Evolutionary conservation across 768 basidiomycete species (phyloP).

Genomic region (Candolleomyces eurysporus): DNA sequence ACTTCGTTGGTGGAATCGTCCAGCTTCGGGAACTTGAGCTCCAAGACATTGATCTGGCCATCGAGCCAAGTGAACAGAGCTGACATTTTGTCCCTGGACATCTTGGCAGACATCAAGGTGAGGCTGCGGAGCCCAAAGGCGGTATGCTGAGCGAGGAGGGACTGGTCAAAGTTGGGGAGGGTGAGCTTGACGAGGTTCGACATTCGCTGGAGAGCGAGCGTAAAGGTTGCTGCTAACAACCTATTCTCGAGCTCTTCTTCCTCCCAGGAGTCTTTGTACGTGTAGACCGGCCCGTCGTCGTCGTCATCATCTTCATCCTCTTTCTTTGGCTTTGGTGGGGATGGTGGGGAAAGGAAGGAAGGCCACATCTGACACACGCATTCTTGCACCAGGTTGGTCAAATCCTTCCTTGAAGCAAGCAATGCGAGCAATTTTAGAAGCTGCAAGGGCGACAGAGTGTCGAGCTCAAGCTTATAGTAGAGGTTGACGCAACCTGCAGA

Average conservation of each 20-base stretch:
- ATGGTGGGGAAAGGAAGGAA: slow-evolving; percentile 26
- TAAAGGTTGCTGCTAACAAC: slow-evolving; percentile 39
- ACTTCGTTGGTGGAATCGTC: slow-evolving; percentile 21
- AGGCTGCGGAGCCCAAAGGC: slow-evolving; percentile 40
- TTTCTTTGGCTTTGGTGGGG: not conserved
- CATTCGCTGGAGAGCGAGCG: slow-evolving; percentile 46
- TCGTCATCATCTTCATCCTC: slow-evolving; percentile 3
- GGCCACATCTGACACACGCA: slow-evolving; percentile 46
- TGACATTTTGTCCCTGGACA: slow-evolving; percentile 29
- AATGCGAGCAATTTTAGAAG: slow-evolving; percentile 34
- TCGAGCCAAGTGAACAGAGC: slow-evolving; percentile 41
- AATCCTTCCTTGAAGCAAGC: slow-evolving; percentile 36
- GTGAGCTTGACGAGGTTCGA: slow-evolving; percentile 37
- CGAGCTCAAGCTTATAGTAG: slow-evolving; percentile 34
- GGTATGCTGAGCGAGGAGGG: slow-evolving; percentile 40
- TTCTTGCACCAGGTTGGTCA: slow-evolving; percentile 38
- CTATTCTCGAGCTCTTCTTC: slow-evolving; percentile 20
- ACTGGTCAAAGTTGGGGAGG: slow-evolving; percentile 41
- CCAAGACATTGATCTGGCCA: slow-evolving; percentile 39
- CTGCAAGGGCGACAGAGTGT: slow-evolving; percentile 24
- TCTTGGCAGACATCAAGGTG: slow-evolving; percentile 33
- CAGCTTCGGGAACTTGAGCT: slow-evolving; percentile 39
- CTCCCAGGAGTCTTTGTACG: too few species aligned
- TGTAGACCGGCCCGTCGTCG: slow-evolving; percentile 3
- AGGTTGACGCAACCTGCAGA: slow-evolving; percentile 29